Percentiles rank a stretch among this genome's conserved stretches.
Conservation (phyloP, 1,139 yeast genomes). For the Scheffersomyces stambukii region DNA sequence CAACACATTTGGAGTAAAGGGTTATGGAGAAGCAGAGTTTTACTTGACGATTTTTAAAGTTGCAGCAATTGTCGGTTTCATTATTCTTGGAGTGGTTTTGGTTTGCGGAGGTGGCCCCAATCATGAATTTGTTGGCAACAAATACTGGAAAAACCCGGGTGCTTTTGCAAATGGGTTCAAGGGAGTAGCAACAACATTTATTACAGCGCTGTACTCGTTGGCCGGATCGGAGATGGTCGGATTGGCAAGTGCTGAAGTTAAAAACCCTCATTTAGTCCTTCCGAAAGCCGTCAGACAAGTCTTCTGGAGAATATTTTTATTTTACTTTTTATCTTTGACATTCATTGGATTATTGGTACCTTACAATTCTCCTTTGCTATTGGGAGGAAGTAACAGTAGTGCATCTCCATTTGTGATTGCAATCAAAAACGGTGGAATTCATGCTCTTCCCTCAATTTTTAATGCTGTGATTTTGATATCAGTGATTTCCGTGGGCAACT, state of each 20-base stretch:
- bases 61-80: conserved; percentile 59
- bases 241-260: conserved; percentile 40
- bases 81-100: conserved; percentile 57
- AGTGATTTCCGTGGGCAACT: conserved; percentile 40
- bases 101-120: conserved; percentile 67
- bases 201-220: conserved; percentile 40
- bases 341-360: conserved; percentile 38
- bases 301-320: conserved; percentile 40
- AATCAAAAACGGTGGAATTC: conserved; percentile 49
- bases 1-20: conserved; percentile 66
- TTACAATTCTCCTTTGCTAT: conserved; percentile 24
- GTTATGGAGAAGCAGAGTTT: conserved; percentile 75
- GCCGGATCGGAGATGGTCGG: conserved; percentile 48
- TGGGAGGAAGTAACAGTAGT: conserved; percentile 28
- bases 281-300: conserved; percentile 43
- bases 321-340: conserved; percentile 37
- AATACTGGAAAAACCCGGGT: conserved; percentile 61
- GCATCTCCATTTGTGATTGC: conserved; percentile 59
- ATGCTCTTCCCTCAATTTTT: conserved; percentile 40
- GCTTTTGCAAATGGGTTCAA: conserved; percentile 42
- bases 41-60: conserved; percentile 56
- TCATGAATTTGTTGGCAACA: conserved; percentile 59
- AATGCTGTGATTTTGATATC: conserved; percentile 41
- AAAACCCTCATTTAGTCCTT: conserved; percentile 29
- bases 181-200: conserved; percentile 40